A percentile compares a stretch with the other conserved stretches of the same genome.
Evolutionary conservation across 2,329 filamentous ascomycete genomes (phyloP).

Genomic region (Epichloe glyceriae): DNA sequence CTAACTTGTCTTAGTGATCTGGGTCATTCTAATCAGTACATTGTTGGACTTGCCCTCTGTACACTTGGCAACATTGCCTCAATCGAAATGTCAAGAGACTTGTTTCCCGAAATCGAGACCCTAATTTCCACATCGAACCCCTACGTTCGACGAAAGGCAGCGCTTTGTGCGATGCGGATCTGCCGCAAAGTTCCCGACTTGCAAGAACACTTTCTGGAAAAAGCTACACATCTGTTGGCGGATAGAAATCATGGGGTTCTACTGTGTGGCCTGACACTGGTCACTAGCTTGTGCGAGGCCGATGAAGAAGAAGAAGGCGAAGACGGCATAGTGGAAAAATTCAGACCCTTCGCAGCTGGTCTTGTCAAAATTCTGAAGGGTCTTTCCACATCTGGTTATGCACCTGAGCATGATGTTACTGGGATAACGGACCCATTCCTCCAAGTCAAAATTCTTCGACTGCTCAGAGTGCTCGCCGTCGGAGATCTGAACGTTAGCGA

Average conservation of each 20-base stretch:
- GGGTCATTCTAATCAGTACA: conserved; percentile 95
- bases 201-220: conserved; percentile 94
- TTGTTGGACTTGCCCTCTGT: conserved; percentile 90
- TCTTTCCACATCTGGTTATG: conserved; percentile 87
- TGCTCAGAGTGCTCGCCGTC: conserved; percentile 74
- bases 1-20: conserved; percentile 54
- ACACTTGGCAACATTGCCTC: conserved; percentile 97
- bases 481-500: conserved; percentile 83
- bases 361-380: conserved; percentile 86
- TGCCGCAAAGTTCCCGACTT: conserved; percentile 95
- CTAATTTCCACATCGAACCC: conserved; percentile 88
- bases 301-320: conserved; percentile 89
- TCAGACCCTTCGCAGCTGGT: conserved; percentile 70
- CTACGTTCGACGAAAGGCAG: conserved; percentile 95
- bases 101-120: conserved; percentile 91
- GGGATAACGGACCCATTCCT: conserved; percentile 96
- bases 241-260: conserved; percentile 95
- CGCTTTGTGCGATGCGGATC: conserved; percentile 97
- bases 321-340: conserved; percentile 79
- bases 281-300: conserved; percentile 84
- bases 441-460: conserved; percentile 85
- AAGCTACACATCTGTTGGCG: conserved; percentile 73
- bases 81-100: conserved; percentile 93
- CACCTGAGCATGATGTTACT: conserved; percentile 94
- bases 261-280: conserved; percentile 80